These are phyloP conservation scores for Isochrysis galbana DNA, from an alignment of 78 protist genomes.

Conservation along the genomic window DNA sequence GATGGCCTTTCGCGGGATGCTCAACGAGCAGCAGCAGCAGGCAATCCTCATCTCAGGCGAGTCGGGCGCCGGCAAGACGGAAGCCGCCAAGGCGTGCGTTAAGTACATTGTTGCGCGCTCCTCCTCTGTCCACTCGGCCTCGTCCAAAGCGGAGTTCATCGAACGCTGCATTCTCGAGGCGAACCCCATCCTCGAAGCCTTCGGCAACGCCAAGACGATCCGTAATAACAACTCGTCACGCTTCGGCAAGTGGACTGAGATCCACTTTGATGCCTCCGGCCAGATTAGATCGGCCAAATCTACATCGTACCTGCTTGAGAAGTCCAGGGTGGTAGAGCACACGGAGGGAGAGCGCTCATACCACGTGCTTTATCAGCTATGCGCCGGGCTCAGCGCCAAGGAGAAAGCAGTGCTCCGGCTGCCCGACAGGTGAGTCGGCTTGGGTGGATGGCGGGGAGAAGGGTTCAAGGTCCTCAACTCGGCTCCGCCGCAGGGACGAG, in stretches of 20 bases:
- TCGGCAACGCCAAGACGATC: slow-evolving; percentile 91
- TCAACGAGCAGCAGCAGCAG: slow-evolving; percentile 18
- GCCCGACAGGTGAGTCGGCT: no score
- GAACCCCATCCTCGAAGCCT: slow-evolving; percentile 91
- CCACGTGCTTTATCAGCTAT: slow-evolving; percentile 87
- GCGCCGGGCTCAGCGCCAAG: not conserved
- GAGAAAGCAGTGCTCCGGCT: not conserved
- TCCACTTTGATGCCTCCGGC: slow-evolving; percentile 37
- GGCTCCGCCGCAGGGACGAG: no score
- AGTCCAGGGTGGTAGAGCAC: slow-evolving; percentile 86
- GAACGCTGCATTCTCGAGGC: slow-evolving; percentile 52
- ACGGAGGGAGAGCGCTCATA: slow-evolving; percentile 82
- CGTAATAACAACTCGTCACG: slow-evolving; percentile 86
- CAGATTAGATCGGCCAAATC: slow-evolving; percentile 28
- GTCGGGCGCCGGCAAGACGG: slow-evolving; percentile 91
- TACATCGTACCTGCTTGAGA: slow-evolving; percentile 74
- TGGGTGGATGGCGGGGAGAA: no score
- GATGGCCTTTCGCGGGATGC: slow-evolving; percentile 60
- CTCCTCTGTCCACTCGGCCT: not conserved
- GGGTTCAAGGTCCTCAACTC: no score
- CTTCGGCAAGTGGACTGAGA: slow-evolving; percentile 65
- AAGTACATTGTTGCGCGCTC: not conserved
- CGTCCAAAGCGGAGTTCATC: not conserved
- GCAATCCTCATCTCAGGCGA: slow-evolving; percentile 84
- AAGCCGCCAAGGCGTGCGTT: slow-evolving; percentile 53